Evolutionary conservation across 495 filamentous ascomycete species (phyloP), one percentile per base, ranked within the genome.

Genomic region (Tuber microsphaerosporum): DNA sequence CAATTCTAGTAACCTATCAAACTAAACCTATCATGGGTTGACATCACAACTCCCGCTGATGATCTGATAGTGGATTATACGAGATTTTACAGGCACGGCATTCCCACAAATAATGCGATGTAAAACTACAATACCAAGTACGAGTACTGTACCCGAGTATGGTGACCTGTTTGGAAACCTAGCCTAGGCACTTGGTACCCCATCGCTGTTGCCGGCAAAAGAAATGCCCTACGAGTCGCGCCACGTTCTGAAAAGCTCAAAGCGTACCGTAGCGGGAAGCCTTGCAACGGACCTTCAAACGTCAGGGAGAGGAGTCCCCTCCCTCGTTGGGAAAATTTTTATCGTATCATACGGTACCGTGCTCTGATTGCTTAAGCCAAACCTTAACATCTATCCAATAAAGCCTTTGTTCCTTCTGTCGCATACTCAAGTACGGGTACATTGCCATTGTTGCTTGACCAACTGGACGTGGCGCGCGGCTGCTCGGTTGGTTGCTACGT

Each of bases 401-500:
- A 73, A 73, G 20, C 14, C 48, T 61, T 56, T 61, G 39, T 45
- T 31, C 9, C 46, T 12, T 65, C 44, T 41, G 4, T 34, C 45
- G 2, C 0, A 31, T 37, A 41, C 39, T 41, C 39, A 41, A 41
- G 39, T 6, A 41, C 39, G 34, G 2, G 34, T 37, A 51, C 43
- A 48, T 43, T 51, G 26, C 56, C 34, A 45, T 48, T 46, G 43
- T 56, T 34, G 51, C 45, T 9, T 73, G 71, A 71, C 46, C 72
- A 71, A 78, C 61, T 79, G 70, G 72, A 79, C 77, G 76, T 79
- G 77, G 77, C 76, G 77, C 77, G 76, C 44, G 77, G 77, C 75
- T 74, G 71, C 65, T 78, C 70, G 73, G 77, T 79, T 79, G 73
- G 77, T 79, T 79, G 77, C 77, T 79, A 75, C 76, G 71, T 77